Conservation (phyloP, 331 rosid species). For the Rosa hybrid region DNA sequence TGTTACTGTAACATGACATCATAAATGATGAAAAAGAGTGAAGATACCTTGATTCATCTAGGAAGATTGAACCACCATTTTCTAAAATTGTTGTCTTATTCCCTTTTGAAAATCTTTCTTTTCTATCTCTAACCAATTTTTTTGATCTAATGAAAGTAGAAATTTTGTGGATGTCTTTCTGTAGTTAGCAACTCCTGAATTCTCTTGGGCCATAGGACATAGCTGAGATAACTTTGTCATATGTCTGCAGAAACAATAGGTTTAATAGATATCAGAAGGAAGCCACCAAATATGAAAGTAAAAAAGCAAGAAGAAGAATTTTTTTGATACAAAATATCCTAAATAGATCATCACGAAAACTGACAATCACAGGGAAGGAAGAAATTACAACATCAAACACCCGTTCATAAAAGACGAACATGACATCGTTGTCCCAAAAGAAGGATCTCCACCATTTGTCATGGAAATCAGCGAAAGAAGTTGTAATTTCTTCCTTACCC, state of each 20-base stretch:
- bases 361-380: not conserved
- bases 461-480: too few species aligned
- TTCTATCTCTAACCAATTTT: conserved; percentile 66
- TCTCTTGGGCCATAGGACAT: conserved; percentile 76
- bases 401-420: too few species aligned
- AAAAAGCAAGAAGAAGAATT: not conserved
- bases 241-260: conserved; percentile 36
- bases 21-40: conserved; percentile 9
- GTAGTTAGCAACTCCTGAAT: conserved; percentile 57
- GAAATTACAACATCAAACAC: not conserved
- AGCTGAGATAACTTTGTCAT: conserved; percentile 47
- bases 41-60: conserved; percentile 60
- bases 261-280: conserved; percentile 11
- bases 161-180: conserved; percentile 61
- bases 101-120: conserved; percentile 72
- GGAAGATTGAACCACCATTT: conserved; percentile 58
- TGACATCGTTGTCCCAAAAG: too few species aligned
- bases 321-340: not conserved
- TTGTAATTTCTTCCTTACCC: too few species aligned
- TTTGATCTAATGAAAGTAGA: conserved; percentile 57
- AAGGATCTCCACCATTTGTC: too few species aligned
- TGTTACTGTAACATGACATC: conserved; percentile 6
- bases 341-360: not conserved
- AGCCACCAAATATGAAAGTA: conserved; percentile 4
- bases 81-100: conserved; percentile 79